A percentile compares a stretch with the other conserved stretches of the same genome.
Evolutionary conservation across 306 rosid genomes (phyloP).

Genomic region (Nissolia schottii): DNA sequence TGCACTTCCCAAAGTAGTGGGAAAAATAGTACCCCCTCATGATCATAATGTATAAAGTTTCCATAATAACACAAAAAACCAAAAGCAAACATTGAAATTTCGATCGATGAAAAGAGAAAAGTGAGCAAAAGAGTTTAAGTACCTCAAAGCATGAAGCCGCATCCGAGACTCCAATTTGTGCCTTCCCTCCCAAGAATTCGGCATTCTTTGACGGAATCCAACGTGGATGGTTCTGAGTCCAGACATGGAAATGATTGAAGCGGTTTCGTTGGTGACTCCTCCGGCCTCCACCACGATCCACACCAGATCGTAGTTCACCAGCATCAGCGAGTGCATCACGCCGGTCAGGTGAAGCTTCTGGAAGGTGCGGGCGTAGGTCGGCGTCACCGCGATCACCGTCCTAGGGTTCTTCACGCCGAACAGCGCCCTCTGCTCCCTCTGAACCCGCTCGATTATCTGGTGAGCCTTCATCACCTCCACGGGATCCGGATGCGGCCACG

Average conservation of each 20-base stretch:
- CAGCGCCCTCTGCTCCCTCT: slow-evolving; percentile 81
- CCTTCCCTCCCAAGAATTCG: slow-evolving; percentile 80
- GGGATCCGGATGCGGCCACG: slow-evolving; percentile 99
- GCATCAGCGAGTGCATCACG: slow-evolving; percentile 92
- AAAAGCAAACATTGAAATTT: not conserved
- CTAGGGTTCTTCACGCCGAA: slow-evolving; percentile 82
- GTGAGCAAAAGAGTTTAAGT: not conserved
- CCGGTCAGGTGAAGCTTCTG: slow-evolving; percentile 92
- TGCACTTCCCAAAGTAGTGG: not conserved
- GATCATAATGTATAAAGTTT: not conserved
- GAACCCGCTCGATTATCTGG: slow-evolving; percentile 80
- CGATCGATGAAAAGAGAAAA: not conserved
- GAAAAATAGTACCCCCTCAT: not conserved
- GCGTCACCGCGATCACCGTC: slow-evolving; percentile 70
- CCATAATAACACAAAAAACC: not conserved
- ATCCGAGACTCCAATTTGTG: slow-evolving; percentile 76
- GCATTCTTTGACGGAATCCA: slow-evolving; percentile 61
- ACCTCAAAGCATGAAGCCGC: slow-evolving; percentile 94
- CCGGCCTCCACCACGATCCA: slow-evolving; percentile 99
- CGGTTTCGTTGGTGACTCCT: slow-evolving; percentile 80
- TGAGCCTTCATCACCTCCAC: slow-evolving; percentile 95
- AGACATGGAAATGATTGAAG: slow-evolving; percentile 64
- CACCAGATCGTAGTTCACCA: slow-evolving; percentile 74
- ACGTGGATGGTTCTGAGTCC: slow-evolving; percentile 69
- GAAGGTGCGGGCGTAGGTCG: slow-evolving; percentile 85